Conservation (phyloP, 306 rosid species). For the Corylus heterophylla region DNA sequence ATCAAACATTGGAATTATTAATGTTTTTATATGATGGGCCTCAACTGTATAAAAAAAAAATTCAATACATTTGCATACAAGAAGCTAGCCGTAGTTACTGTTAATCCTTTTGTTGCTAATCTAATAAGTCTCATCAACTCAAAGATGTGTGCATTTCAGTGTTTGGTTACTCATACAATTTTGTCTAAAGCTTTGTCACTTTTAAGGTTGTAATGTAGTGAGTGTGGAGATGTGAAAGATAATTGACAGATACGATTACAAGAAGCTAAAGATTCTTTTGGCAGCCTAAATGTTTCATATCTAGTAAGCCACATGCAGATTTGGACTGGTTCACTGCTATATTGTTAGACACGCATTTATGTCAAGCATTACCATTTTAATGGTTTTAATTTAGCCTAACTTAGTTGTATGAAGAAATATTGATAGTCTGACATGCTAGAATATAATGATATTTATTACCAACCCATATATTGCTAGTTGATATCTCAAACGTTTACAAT, state of each 20-base stretch:
- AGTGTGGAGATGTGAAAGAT: not conserved
- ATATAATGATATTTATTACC: conserved; percentile 4
- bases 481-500: conserved; percentile 2
- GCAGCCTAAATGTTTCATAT: not conserved
- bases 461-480: not conserved
- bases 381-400: not conserved
- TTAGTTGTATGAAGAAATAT: conserved; percentile 1
- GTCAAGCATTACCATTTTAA: not conserved
- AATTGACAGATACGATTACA: not conserved
- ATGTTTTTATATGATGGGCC: not conserved
- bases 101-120: not conserved
- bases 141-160: not conserved
- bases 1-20: not conserved
- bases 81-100: not conserved
- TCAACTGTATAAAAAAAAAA: not conserved
- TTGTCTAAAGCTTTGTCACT: not conserved
- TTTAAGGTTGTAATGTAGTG: not conserved
- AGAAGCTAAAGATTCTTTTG: not conserved
- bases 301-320: not conserved
- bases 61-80: not conserved
- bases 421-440: not conserved
- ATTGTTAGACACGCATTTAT: not conserved
- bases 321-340: not conserved
- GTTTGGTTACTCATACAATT: not conserved
- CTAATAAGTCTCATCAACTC: not conserved